Percentiles rank a stretch among this genome's conserved stretches.
Evolutionary conservation across 176 grass and related monocot genomes (phyloP).

Genomic region (Alopecurus myosuroides): DNA sequence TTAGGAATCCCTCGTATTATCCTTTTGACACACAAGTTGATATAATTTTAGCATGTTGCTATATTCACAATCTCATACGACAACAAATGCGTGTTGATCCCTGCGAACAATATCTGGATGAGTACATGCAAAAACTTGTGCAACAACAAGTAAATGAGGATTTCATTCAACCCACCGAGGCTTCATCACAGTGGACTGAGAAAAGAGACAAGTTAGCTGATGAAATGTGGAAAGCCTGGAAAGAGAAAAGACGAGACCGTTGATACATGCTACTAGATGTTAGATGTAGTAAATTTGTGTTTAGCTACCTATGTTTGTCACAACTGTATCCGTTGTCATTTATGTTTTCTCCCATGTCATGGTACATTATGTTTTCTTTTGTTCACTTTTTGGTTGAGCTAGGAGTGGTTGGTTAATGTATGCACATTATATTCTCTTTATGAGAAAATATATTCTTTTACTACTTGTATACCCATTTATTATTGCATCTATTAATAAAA

Average conservation of each 20-base stretch:
- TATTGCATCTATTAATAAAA: too few species aligned
- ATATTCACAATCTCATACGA: not conserved
- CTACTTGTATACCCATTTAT: too few species aligned
- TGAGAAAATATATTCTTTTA: too few species aligned
- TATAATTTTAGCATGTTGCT: constrained; percentile 5
- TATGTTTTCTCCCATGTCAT: not conserved
- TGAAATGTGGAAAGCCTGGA: not conserved
- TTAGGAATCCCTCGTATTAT: not conserved
- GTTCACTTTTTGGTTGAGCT: too few species aligned
- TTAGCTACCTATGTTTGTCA: not conserved
- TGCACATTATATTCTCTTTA: too few species aligned
- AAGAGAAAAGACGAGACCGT: not conserved
- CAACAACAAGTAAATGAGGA: not conserved
- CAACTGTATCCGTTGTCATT: not conserved
- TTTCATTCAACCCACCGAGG: not conserved
- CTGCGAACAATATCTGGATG: not conserved
- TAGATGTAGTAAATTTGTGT: not conserved
- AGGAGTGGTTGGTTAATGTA: too few species aligned
- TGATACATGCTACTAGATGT: not conserved
- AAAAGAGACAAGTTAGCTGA: not conserved
- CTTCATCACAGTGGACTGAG: not conserved
- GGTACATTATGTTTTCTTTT: too few species aligned
- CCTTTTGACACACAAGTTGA: not conserved
- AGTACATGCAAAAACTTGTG: not conserved
- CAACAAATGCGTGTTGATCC: not conserved